phyloP scores from a whole-genome alignment of 257 asterid genomes.

The Pogostemon cablin region DNA sequence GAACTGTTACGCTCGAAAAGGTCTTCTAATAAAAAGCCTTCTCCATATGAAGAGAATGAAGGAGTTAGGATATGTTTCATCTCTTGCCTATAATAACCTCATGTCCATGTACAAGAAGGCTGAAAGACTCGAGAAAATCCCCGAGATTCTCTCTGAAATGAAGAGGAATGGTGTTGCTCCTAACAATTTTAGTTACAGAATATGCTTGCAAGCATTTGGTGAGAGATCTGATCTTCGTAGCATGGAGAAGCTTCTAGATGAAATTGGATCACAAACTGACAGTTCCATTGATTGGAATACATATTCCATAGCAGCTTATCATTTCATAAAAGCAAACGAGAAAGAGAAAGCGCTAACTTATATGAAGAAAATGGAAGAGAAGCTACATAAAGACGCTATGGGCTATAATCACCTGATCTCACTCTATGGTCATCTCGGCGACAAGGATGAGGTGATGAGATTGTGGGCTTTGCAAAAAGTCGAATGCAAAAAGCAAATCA shows the following conservation, averaged over 20 bases:
- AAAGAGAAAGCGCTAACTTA: conserved; percentile 50
- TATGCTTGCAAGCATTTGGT: conserved; percentile 51
- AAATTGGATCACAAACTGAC: conserved; percentile 46
- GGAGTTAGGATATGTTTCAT: conserved; percentile 47
- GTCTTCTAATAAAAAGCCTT: conserved; percentile 47
- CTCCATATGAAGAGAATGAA: conserved; percentile 57
- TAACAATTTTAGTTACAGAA: conserved; percentile 61
- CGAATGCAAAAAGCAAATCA: conserved; percentile 58
- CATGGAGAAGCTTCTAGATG: conserved; percentile 62
- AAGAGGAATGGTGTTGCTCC: conserved; percentile 48
- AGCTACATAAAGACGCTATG: conserved; percentile 44
- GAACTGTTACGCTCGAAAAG: conserved; percentile 55
- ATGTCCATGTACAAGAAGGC: conserved; percentile 59
- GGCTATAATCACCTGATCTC: conserved; percentile 69
- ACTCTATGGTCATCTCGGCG: conserved; percentile 51
- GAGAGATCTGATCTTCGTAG: conserved; percentile 51
- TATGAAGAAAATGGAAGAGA: conserved; percentile 53
- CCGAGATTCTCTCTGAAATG: conserved; percentile 55
- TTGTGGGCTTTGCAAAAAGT: conserved; percentile 58
- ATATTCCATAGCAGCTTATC: conserved; percentile 51
- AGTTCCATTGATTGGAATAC: conserved; percentile 53
- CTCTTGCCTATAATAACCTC: conserved; percentile 61
- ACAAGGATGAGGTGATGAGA: conserved; percentile 54
- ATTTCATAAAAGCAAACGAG: conserved; percentile 45
- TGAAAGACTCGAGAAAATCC: conserved; percentile 51